These are phyloP conservation scores for Rhizophagus sp. DNA, from an alignment of 192 early-diverging fungal species.

Conservation along the genomic window DNA sequence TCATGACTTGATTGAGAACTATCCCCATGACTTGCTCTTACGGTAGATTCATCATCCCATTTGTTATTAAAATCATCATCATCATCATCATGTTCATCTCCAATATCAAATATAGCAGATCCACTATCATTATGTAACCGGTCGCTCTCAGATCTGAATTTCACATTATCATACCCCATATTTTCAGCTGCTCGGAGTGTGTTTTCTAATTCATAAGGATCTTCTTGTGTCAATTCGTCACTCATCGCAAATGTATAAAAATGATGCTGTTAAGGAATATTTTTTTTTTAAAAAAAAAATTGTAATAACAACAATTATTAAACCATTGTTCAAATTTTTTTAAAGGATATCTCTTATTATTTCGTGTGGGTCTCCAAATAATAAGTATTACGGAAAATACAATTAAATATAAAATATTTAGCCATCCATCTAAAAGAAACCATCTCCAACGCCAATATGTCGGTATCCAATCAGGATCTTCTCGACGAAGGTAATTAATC, in stretches of 20 bases:
- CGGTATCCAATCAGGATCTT: conserved; percentile 65
- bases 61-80: conserved; percentile 38
- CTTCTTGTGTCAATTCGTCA: conserved; percentile 42
- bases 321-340: not conserved
- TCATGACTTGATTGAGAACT: not conserved
- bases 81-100: conserved; percentile 55
- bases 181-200: conserved; percentile 50
- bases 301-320: not conserved
- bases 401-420: conserved; percentile 86
- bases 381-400: conserved; percentile 78
- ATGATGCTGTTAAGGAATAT: not conserved
- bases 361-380: conserved; percentile 89
- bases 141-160: conserved; percentile 33
- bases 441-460: conserved; percentile 84
- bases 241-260: conserved; percentile 25
- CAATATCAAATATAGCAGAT: conserved; percentile 60
- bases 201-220: conserved; percentile 68
- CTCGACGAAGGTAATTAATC: conserved; percentile 69
- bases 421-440: conserved; percentile 91
- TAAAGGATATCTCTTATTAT: conserved; percentile 66
- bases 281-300: not conserved
- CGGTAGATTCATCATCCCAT: conserved; percentile 10
- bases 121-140: conserved; percentile 42
- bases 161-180: conserved; percentile 50
- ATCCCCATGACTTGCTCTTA: conserved; percentile 10